These are phyloP conservation scores for Tephrocybe sp. DNA, from an alignment of 768 basidiomycete genomes.

Conservation along the genomic window DNA sequence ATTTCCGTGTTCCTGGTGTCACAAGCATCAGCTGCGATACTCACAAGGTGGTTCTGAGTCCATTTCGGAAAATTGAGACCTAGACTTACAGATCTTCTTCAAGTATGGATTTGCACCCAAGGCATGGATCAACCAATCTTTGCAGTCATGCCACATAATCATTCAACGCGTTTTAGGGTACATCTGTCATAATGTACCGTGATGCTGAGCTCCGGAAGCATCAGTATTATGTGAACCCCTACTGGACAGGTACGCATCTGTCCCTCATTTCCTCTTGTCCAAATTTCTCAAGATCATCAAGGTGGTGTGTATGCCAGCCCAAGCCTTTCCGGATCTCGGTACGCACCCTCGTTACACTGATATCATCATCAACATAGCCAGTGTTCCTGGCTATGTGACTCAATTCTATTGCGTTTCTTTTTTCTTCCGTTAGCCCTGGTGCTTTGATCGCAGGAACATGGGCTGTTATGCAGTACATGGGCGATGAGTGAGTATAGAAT, in stretches of 20 bases:
- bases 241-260: slow-evolving; percentile 64
- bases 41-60: slow-evolving; percentile 64
- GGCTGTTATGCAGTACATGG: slow-evolving; percentile 96
- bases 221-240: slow-evolving; percentile 85
- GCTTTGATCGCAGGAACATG: slow-evolving; percentile 93
- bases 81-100: slow-evolving; percentile 8
- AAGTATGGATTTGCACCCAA: slow-evolving; percentile 96
- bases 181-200: slow-evolving; percentile 95
- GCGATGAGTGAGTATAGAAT: slow-evolving; percentile 62
- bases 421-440: slow-evolving; percentile 61
- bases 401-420: neutral
- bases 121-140: slow-evolving; percentile 33
- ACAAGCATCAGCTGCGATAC: slow-evolving; percentile 96
- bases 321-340: slow-evolving; percentile 89
- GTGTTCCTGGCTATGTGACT: neutral
- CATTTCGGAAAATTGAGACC: neutral
- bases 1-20: slow-evolving; percentile 89
- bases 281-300: slow-evolving; percentile 15
- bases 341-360: slow-evolving; percentile 18
- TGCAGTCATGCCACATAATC: neutral
- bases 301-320: slow-evolving; percentile 93
- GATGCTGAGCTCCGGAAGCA: slow-evolving; percentile 70
- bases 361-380: neutral
- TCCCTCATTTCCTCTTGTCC: slow-evolving; percentile 1
- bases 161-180: slow-evolving; percentile 50